Percentiles rank a stretch among this genome's conserved stretches.
Evolutionary conservation across 2,329 filamentous ascomycete species (phyloP).

Genomic region (Ophiognomonia clavigignenti-juglandacearum): DNA sequence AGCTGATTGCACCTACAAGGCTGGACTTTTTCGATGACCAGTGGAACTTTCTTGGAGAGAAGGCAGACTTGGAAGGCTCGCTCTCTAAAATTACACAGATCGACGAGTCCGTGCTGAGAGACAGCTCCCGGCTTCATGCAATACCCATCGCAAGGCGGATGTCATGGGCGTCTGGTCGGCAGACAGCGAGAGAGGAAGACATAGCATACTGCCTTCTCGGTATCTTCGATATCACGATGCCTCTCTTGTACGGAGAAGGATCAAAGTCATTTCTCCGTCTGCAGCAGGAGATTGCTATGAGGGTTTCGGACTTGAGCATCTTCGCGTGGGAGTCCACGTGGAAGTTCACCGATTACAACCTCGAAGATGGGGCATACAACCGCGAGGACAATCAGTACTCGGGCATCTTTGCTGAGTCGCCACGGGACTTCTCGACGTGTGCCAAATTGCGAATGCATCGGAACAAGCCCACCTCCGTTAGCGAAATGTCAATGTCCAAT

Average conservation of each 20-base stretch:
- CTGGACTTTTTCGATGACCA: conserved; percentile 25
- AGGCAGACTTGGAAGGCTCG: conserved; percentile 10
- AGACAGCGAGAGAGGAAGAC: conserved; percentile 18
- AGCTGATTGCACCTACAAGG: conserved; percentile 49
- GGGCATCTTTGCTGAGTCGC: neutral
- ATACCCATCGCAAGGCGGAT: conserved; percentile 16
- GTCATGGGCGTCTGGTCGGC: conserved; percentile 15
- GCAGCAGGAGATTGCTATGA: conserved; percentile 17
- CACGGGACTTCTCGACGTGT: neutral
- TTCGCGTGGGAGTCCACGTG: conserved; percentile 18
- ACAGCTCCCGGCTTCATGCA: neutral
- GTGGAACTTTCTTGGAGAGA: conserved; percentile 25
- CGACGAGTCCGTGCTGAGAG: conserved; percentile 4
- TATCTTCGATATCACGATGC: conserved; percentile 18
- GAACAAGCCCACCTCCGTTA: neutral
- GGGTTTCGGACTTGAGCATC: conserved; percentile 16
- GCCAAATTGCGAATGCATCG: neutral
- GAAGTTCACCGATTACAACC: neutral
- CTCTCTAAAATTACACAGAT: conserved; percentile 21
- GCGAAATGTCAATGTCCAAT: neutral
- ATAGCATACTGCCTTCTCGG: conserved; percentile 20
- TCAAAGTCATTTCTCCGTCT: conserved; percentile 16
- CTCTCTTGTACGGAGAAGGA: conserved; percentile 19
- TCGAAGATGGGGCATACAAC: neutral
- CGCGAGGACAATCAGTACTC: neutral